These are phyloP conservation scores for Fusarium udum DNA, from an alignment of 2,329 filamentous ascomycete species.

Conservation along the genomic window DNA sequence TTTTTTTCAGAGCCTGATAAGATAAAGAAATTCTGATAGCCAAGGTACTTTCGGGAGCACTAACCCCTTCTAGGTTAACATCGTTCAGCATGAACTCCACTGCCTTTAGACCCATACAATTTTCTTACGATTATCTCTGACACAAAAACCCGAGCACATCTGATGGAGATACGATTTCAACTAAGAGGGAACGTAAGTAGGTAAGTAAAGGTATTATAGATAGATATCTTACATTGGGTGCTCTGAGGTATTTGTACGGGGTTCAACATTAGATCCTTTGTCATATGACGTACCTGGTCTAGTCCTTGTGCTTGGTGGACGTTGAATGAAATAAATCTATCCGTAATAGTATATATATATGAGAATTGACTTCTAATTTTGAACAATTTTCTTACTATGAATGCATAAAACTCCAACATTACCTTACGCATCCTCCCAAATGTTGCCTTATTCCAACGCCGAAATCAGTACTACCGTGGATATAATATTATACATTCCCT, in stretches of 20 bases:
- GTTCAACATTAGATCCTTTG: background rate
- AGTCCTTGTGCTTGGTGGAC: background rate
- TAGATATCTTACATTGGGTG: background rate
- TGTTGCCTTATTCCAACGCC: constrained; percentile 31
- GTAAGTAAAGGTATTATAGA: background rate
- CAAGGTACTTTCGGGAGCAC: constrained; percentile 11
- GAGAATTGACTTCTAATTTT: constrained; percentile 18
- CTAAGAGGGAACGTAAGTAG: background rate
- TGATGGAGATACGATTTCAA: background rate
- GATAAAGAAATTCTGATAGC: constrained; percentile 37
- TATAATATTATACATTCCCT: constrained; percentile 39
- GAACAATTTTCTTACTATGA: background rate
- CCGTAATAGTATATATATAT: background rate
- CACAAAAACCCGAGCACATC: background rate
- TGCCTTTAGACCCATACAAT: background rate
- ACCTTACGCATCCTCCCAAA: constrained; percentile 2
- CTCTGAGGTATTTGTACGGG: background rate
- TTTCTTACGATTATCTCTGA: background rate
- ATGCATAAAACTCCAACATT: constrained; percentile 25
- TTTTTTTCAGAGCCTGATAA: constrained; percentile 46
- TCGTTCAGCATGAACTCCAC: background rate
- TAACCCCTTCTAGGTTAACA: background rate
- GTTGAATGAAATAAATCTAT: background rate
- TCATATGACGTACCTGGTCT: background rate
- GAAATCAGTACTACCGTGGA: constrained; percentile 23